Evolutionary conservation across 768 basidiomycete genomes (phyloP), one percentile per base, ranked within the genome.

Genomic region (Macrolepiota albuminosa): DNA sequence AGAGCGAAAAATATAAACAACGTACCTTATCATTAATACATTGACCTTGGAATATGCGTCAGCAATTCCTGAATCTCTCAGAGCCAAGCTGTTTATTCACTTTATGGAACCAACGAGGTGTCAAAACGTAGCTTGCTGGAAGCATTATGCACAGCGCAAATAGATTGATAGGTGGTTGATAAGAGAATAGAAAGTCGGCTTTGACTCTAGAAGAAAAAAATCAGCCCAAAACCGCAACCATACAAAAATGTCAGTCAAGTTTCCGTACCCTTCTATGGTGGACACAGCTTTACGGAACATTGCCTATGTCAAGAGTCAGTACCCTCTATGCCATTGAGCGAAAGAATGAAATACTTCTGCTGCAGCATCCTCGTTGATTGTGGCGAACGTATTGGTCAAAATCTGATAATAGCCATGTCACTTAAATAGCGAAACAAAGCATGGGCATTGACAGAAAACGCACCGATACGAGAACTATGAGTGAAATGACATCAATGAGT

Each of bases 91-190:
- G 11, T 21, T 9, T 2, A 21, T 69, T 56, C 67, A 90, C 91
- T 78, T 98, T 98, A 71, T 98, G 96, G 70, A 98, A 98, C 94
- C 94, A 98, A 56, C 96, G 81, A n/a, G 95, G 93, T 7, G 81
- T 82, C n/a, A 97, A 78, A 54, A 94, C 73, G 70, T 91, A 95
- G 63, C 88, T 91, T 24, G 90, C 80, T 2, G 97, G 95, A 62
- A 95, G 78, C 82, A 99, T 89, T 63, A 96, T 77, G 54, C 85
- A 84, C 14, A 98, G 76, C 0, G 96, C 97, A 46, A 95, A 61
- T 6, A 98, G 73, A 71, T 98, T 99, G 67, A 98, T 74, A 0
- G 97, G 97, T 0, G 96, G 89, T 67, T 95, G 93, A 70, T 98
- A 98, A 26, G 91, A 94, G 71, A 97, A 98, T 13, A 98, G 71